Percentiles rank a stretch among this genome's conserved stretches.
These are phyloP conservation scores for Penicillium waksmanii DNA, from an alignment of 495 filamentous ascomycete genomes.

Conservation along the genomic window DNA sequence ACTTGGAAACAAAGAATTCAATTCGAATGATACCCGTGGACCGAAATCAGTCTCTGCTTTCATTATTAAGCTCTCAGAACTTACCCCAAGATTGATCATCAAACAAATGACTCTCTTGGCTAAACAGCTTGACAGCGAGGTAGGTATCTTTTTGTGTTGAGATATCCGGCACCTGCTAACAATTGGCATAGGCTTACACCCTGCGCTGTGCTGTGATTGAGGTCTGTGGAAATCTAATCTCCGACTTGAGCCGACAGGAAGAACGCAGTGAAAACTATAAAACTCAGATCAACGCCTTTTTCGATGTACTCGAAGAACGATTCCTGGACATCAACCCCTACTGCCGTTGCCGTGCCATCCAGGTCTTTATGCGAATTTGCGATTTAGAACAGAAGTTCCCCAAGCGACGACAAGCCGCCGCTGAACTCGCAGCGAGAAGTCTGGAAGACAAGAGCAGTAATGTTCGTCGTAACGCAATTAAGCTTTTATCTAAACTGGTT, in stretches of 20 bases:
- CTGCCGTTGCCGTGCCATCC: slow-evolving; percentile 87
- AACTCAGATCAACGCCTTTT: slow-evolving; percentile 92
- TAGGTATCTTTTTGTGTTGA: slow-evolving; percentile 36
- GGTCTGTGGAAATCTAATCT: slow-evolving; percentile 96
- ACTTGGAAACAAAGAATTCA: slow-evolving; percentile 96
- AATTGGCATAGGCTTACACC: slow-evolving; percentile 72
- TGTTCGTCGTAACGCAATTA: slow-evolving; percentile 93
- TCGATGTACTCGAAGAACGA: slow-evolving; percentile 92
- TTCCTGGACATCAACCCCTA: slow-evolving; percentile 98
- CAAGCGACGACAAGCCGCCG: slow-evolving; percentile 82
- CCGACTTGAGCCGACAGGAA: slow-evolving; percentile 86
- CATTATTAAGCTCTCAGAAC: slow-evolving; percentile 92
- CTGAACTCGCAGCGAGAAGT: slow-evolving; percentile 83
- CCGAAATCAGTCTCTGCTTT: slow-evolving; percentile 99
- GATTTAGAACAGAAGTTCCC: slow-evolving; percentile 93
- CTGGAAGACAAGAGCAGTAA: slow-evolving; percentile 98
- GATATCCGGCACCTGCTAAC: slow-evolving; percentile 18
- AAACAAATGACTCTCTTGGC: slow-evolving; percentile 95
- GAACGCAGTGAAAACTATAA: slow-evolving; percentile 90
- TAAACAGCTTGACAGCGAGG: slow-evolving; percentile 94
- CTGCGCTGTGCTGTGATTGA: slow-evolving; percentile 93
- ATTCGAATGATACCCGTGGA: slow-evolving; percentile 89
- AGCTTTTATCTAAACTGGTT: slow-evolving; percentile 82
- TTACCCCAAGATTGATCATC: slow-evolving; percentile 88
- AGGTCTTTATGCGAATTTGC: slow-evolving; percentile 90